Base-by-base conservation (phyloP, 2,329 filamentous ascomycete genomes). In the Macrophomina pseudophaseolina region DNA sequence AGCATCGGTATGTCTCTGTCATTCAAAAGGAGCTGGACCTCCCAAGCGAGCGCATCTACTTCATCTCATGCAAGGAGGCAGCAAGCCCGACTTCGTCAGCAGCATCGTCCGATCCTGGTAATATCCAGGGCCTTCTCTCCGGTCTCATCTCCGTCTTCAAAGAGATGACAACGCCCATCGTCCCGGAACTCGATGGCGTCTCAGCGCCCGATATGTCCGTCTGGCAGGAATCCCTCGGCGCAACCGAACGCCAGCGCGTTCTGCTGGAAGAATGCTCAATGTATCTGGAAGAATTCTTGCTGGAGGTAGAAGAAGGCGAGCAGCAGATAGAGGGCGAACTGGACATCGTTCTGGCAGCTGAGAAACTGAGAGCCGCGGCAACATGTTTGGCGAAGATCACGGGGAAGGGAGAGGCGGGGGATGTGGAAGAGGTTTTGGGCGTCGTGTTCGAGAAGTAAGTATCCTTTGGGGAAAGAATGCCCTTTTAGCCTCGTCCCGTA, bases 391-490 rank as follows among this genome's bases (percentile, higher is more conserved):
- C 93, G 1, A 88, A 89, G 66, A 97, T 98, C 72, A 98, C 93
- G 0, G 95, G 95, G 0, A 88, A 88, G 65, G 94, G 93, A 0
- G 92, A 93, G 72, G 87, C 86, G 48, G 92, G 93, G 2, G 94
- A 98, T 78, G 93, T 98, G 16, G 94, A 99, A 76, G 95, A 98
- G 75, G 92, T 99, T 7, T 81, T 99, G 52, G 95, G 95, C 0
- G 94, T 99, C 28, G 94, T 99, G 4, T 99, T 99, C 81, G 94
- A 98, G 78, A 98, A 97, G 92, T 97, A 81, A 84, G 87, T 87
- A 3, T 18, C 42, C 2, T 23, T 23, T 23, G 23, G 23, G 23
- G 38, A 32, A 12, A 33, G 4, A 14, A 9, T 33, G 9, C 12
- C 12, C n/a, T 5, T 12, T 16, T 30, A 40, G 12, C 2, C 30